Percentiles rank a stretch among this genome's conserved stretches.
Conservation (phyloP, 2,329 filamentous ascomycete genomes). For the Setomelanomma holmii region DNA sequence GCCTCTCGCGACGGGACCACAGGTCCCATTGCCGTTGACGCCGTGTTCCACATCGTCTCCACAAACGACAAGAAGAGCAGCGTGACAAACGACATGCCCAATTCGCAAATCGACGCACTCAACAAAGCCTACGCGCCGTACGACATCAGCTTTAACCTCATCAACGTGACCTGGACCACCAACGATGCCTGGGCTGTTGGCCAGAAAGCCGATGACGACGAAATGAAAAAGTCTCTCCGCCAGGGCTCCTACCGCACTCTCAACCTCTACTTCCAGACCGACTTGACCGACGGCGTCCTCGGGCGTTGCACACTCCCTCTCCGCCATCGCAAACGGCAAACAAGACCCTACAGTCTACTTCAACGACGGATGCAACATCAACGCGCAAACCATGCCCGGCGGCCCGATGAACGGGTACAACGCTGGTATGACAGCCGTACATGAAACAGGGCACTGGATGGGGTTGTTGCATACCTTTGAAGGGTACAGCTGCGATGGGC, state of each 20-base stretch:
- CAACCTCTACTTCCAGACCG: constrained; percentile 67
- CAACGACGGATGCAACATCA: constrained; percentile 64
- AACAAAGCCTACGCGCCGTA: constrained; percentile 58
- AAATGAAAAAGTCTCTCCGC: constrained; percentile 62
- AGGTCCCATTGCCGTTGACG: constrained; percentile 46
- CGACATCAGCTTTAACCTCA: constrained; percentile 59
- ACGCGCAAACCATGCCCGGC: constrained; percentile 64
- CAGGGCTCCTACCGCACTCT: constrained; percentile 61
- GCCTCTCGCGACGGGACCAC: constrained; percentile 26
- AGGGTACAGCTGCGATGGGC: constrained; percentile 53
- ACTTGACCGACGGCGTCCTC: constrained; percentile 57
- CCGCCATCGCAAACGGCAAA: constrained; percentile 48
- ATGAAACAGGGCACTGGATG: constrained; percentile 59
- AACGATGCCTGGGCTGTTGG: constrained; percentile 63
- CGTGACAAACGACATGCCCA: constrained; percentile 52
- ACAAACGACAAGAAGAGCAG: constrained; percentile 43
- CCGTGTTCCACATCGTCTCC: constrained; percentile 57
- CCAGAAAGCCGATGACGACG: constrained; percentile 55
- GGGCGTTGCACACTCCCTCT: constrained; percentile 62
- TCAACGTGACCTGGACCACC: constrained; percentile 57
- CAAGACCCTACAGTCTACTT: constrained; percentile 52
- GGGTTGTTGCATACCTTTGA: constrained; percentile 58
- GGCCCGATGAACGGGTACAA: constrained; percentile 59
- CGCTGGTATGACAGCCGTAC: constrained; percentile 55
- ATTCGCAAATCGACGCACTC: constrained; percentile 46